These are phyloP conservation scores for Mycena galopus DNA, from an alignment of 768 basidiomycete species.

Conservation along the genomic window DNA sequence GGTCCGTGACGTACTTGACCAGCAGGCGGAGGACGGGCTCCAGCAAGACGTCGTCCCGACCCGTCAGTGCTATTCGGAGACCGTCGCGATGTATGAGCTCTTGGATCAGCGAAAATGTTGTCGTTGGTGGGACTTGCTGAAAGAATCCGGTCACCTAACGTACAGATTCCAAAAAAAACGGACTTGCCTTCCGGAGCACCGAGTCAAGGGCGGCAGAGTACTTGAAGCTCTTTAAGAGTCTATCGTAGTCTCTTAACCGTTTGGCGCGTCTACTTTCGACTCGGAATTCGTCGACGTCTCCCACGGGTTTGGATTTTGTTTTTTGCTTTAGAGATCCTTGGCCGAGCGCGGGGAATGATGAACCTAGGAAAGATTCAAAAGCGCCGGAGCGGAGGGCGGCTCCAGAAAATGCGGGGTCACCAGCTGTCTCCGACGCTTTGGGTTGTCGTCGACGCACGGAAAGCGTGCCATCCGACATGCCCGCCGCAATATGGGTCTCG, in stretches of 20 bases:
- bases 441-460: constrained; percentile 92
- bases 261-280: constrained; percentile 80
- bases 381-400: constrained; percentile 65
- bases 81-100: constrained; percentile 95
- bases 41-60: constrained; percentile 93
- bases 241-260: constrained; percentile 89
- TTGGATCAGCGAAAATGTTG: constrained; percentile 90
- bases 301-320: constrained; percentile 61
- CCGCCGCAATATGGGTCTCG: constrained; percentile 95
- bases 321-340: constrained; percentile 65
- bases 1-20: constrained; percentile 87
- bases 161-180: neutral
- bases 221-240: constrained; percentile 90
- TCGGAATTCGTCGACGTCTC: constrained; percentile 81
- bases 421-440: constrained; percentile 71
- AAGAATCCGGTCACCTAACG: constrained; percentile 9
- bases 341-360: constrained; percentile 66
- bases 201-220: constrained; percentile 96
- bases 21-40: constrained; percentile 93
- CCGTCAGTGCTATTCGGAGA: constrained; percentile 84
- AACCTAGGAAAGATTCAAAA: constrained; percentile 77
- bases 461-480: constrained; percentile 99
- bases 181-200: constrained; percentile 82
- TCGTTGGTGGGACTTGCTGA: constrained; percentile 86
- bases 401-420: constrained; percentile 48